Percentiles rank a stretch among this genome's conserved stretches.
Evolutionary conservation across 768 basidiomycete species (phyloP).

Genomic region (Boletus rufocinnamomeus): DNA sequence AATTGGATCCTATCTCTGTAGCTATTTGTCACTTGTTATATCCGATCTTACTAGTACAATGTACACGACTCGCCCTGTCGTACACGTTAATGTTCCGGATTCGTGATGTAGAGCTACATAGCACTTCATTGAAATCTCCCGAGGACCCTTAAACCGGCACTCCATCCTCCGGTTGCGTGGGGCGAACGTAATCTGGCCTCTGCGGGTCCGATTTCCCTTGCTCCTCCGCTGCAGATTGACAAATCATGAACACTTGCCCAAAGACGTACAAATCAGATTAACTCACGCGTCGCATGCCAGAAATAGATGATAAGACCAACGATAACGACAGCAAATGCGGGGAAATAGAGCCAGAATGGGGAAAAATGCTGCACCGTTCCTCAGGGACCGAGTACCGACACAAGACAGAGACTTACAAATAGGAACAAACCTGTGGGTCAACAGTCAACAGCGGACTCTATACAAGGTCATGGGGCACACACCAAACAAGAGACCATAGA

Average conservation of each 20-base stretch:
- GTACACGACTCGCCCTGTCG: background rate
- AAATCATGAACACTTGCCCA: slow-evolving; percentile 9
- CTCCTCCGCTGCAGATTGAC: slow-evolving; percentile 56
- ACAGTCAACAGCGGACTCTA: slow-evolving; percentile 10
- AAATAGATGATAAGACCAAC: slow-evolving; percentile 80
- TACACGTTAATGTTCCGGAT: background rate
- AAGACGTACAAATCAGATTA: background rate
- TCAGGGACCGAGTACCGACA: slow-evolving; percentile 2
- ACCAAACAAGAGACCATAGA: slow-evolving; percentile 82
- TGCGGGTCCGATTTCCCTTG: slow-evolving; percentile 65
- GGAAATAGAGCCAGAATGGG: slow-evolving; percentile 90
- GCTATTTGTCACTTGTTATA: background rate
- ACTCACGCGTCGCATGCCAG: slow-evolving; percentile 82
- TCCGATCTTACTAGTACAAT: background rate
- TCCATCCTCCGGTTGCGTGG: slow-evolving; percentile 19
- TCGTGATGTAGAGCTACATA: background rate
- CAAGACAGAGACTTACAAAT: slow-evolving; percentile 41
- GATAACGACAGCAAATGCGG: slow-evolving; percentile 71
- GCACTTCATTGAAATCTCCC: background rate
- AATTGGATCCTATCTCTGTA: slow-evolving; percentile 36
- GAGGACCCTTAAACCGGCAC: slow-evolving; percentile 18
- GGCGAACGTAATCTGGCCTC: slow-evolving; percentile 58
- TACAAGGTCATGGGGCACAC: slow-evolving; percentile 1
- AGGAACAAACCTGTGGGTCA: slow-evolving; percentile 46
- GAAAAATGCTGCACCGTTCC: slow-evolving; percentile 58